Evolutionary conservation across 352 stramenopile species (phyloP), one percentile per base, ranked within the genome.

Genomic region (Phytophthora aleatoria): DNA sequence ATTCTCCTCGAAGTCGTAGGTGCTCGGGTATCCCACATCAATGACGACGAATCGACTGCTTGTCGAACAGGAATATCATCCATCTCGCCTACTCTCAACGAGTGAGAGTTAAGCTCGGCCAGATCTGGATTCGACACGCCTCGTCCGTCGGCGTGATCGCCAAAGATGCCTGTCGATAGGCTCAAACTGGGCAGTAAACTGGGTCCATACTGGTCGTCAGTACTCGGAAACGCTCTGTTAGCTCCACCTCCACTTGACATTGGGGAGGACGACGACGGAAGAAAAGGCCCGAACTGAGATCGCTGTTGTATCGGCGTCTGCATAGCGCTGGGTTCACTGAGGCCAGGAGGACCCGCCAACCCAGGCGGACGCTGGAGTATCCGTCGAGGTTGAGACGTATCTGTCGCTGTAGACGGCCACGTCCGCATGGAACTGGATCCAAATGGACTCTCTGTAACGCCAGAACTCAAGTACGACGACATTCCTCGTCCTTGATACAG

Each of bases 71-170:
- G 44, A 50, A 52, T 60, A 7, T n/a, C 12, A 9, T 56, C 52
- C 50, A 78, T 57, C 30, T 85, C 71, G 36, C 77, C 60, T 33
- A 93, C 70, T 53, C 70, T 79, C 30, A 89, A 57, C 4, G 84
- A 95, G 30, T 82, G 78, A 10, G 84, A 80, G 41, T 93, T 95
- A 12, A 92, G 61, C 58, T 91, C 82, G 0, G 82, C 78, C 15
- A 92, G 61, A 24, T 82, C 73, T 2, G 64, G 70, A 45, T 89
- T 89, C 4, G 67, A 79, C 58, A 74, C 75, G 4, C 35, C 35
- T 33, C 48, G 64, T n/a, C 8, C n/a, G 31, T 56, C 57, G 0
- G 51, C 56, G 9, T 50, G 50, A 20, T 76, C 41, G 15, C 49
- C 58, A 45, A 78, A 83, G 33, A 73, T 50, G 27, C 67, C 57